Base-by-base conservation (phyloP, 768 basidiomycete genomes). In the Sarcomyxa edulis region DNA sequence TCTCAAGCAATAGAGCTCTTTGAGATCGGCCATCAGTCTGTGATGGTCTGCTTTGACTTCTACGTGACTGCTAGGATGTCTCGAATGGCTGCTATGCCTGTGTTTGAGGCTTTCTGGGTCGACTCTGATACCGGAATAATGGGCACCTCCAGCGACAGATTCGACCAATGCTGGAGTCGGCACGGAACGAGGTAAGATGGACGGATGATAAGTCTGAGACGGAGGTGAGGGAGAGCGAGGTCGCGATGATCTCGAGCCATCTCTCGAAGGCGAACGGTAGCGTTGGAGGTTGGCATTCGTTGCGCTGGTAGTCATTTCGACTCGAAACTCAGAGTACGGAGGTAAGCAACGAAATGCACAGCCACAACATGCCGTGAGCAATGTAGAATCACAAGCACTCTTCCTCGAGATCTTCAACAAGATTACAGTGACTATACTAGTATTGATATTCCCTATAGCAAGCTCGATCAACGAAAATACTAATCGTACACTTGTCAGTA, bases 141-240 rank as follows among this genome's bases (percentile, higher is more conserved):
- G 80, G 0, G 80, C 76, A 11, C 68, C 80, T 28, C 76, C 71
- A 1, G 76, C 76, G 3, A 78, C 73, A 0, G 77, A 78, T 46
- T 73, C 69, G 24, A 79, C 62, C 7, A 81, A 56, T 2, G 71
- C 65, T 14, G 73, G 61, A 0, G 74, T 71, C 1, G 74, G 77
- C 1, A 79, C 47, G 12, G 62, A 54, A 38, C 53, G 51, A 9
- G 67, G 64, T 5, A 77, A 38, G 15, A 66, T 52, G 16, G 60
- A 59, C 3, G 64, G 59, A 45, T 78, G 76, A 51, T 68, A 70
- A 7, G 62, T 76, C 26, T 63, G 53, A 6, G 69, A 55, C 1
- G 76, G 72, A 5, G 65, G 60, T 7, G 64, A 60, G 6, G 61
- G 59, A 28, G 64, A 61, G 21, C 57, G 52, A 10, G 54, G 49